Evolutionary conservation across 2,329 filamentous ascomycete genomes (phyloP), one percentile per base, ranked within the genome.

Genomic region (Fusarium sp.): DNA sequence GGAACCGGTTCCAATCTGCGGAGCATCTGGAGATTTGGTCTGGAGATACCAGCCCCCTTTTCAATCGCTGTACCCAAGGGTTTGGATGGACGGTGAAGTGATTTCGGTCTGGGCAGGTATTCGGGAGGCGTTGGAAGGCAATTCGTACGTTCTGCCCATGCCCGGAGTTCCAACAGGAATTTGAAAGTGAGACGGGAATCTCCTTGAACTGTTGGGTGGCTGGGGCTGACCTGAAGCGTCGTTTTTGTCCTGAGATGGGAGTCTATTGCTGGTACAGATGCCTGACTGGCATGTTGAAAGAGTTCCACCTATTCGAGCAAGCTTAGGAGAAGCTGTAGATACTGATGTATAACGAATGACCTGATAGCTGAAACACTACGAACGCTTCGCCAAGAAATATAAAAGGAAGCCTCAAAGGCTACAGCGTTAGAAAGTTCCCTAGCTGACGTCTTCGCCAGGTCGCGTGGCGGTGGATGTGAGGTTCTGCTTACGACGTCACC

Each of bases 401-500:
- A 49, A 57, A 70, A 52, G 56, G 64, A 71, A 73, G 70, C 70
- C 70, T 73, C 59, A 55, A 48, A 73, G 70, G 70, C 70, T 71
- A 23, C 70, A 70, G 68, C 44, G 68, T 73, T 65, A 60, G 46
- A 71, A 70, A 57, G 62, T 61, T 62, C 61, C 52, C 47, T 59
- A 59, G 70, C 70, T 72, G 67, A 71, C 69, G 68, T 73, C 60
- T 60, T 61, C 59, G 44, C 56, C 54, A 52, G 62, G 46, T 53
- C 55, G 54, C 66, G 50, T 69, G 68, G 70, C 65, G 69, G 57
- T 63, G 65, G 63, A 59, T 49, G 42, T 42, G 56, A 60, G 55
- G 51, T 67, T 55, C 54, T 66, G 71, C 68, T 72, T 69, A 73
- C 71, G 71, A 73, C 71, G 62, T 69, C 67, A 69, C 67, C 55